Evolutionary conservation across 139 green algal species (phyloP), one percentile per base, ranked within the genome.

Genomic region (Ettlia oleoabundans): DNA sequence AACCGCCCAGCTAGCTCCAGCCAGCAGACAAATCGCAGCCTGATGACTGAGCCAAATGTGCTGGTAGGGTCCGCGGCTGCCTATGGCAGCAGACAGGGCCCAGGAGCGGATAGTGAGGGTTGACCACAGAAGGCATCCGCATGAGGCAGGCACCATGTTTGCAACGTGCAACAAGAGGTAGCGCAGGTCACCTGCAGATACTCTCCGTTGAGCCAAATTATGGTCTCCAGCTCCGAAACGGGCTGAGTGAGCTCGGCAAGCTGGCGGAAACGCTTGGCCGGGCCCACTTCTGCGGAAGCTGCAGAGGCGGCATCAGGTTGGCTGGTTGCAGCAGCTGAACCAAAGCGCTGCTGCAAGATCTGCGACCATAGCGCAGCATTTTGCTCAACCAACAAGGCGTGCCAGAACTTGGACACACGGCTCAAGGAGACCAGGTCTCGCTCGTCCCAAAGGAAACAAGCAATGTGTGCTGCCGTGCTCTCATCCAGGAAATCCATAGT

Each of bases 121-220:
- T n/a, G n/a, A n/a, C n/a, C n/a, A n/a, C n/a, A n/a, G n/a, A n/a
- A n/a, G n/a, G n/a, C n/a, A n/a, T n/a, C n/a, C n/a, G n/a, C n/a
- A n/a, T n/a, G n/a, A n/a, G n/a, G n/a, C n/a, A n/a, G n/a, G n/a
- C n/a, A n/a, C n/a, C n/a, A n/a, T n/a, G n/a, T n/a, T n/a, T n/a
- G n/a, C n/a, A n/a, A n/a, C n/a, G n/a, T n/a, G n/a, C n/a, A n/a
- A n/a, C n/a, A n/a, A n/a, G n/a, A n/a, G n/a, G n/a, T n/a, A n/a
- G n/a, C n/a, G n/a, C n/a, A n/a, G n/a, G n/a, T n/a, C 32, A 79
- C 72, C 47, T 66, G 35, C 51, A 80, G 26, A 35, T 80, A 51
- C 5, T 28, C 13, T 0, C 73, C 73, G 9, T 80, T 33, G 3
- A 80, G 73, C 73, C 73, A 80, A 10, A 80, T 28, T 1, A 80